A percentile compares a stretch with the other conserved stretches of the same genome.
Conservation (phyloP, 2,329 filamentous ascomycete genomes). For the Ophiocordyceps polyrhachis-furcata region DNA sequence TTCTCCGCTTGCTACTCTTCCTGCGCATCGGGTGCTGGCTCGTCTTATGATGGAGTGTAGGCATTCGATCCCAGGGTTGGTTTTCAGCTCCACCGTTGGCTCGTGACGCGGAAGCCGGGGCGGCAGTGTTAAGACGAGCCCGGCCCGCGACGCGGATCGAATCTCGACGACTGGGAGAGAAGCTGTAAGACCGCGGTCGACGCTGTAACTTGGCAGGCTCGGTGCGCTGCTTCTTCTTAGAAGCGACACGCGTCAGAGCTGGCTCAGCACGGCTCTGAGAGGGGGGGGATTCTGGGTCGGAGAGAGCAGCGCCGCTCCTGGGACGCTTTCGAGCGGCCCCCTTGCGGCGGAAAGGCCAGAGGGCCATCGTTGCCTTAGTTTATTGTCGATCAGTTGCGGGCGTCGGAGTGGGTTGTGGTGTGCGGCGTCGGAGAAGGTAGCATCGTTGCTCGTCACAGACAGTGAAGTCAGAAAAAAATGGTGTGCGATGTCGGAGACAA, state of each 20-base stretch:
- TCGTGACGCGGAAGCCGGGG: neutral
- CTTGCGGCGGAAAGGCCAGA: slow-evolving; percentile 70
- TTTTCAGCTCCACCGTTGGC: neutral
- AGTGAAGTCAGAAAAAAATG: neutral
- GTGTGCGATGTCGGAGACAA: neutral
- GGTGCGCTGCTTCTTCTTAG: slow-evolving; percentile 23
- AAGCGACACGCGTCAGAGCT: slow-evolving; percentile 7
- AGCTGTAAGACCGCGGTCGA: slow-evolving; percentile 36
- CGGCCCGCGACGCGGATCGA: slow-evolving; percentile 21
- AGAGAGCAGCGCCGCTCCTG: slow-evolving; percentile 31
- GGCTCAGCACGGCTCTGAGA: slow-evolving; percentile 18
- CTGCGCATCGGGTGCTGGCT: slow-evolving; percentile 42
- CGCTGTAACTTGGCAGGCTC: slow-evolving; percentile 29
- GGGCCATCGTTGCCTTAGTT: slow-evolving; percentile 37
- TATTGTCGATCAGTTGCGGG: neutral
- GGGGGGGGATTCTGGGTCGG: slow-evolving; percentile 28
- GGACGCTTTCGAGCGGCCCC: slow-evolving; percentile 43
- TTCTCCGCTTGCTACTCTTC: slow-evolving; percentile 60
- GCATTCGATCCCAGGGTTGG: slow-evolving; percentile 14
- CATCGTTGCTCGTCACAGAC: slow-evolving; percentile 1
- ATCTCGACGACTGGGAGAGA: slow-evolving; percentile 41
- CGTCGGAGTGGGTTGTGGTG: neutral
- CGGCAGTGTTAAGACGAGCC: slow-evolving; percentile 2
- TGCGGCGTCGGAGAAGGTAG: slow-evolving; percentile 1
- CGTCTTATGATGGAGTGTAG: slow-evolving; percentile 42